These are phyloP conservation scores for Nyctanthes arbortristis DNA, from an alignment of 257 asterid genomes.

Conservation along the genomic window DNA sequence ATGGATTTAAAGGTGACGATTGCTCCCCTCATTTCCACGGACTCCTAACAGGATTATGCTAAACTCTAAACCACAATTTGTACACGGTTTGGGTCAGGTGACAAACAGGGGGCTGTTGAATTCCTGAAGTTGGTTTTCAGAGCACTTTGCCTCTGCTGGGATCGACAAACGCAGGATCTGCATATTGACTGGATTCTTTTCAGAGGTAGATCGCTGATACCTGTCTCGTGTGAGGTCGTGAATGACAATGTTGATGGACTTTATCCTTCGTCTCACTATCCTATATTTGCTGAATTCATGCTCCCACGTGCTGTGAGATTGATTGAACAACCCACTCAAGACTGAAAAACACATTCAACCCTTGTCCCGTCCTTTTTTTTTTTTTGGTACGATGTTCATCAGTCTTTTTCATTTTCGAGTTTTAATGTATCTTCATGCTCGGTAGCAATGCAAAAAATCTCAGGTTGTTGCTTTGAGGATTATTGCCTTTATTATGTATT, in stretches of 20 bases:
- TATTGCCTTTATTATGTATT: not conserved
- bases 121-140: constrained; percentile 79
- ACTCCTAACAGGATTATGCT: not conserved
- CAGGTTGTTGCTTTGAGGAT: not conserved
- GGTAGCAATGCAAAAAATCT: not conserved
- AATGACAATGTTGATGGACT: constrained; percentile 87
- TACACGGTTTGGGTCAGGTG: constrained; percentile 46
- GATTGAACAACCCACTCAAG: constrained; percentile 58
- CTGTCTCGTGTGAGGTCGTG: constrained; percentile 87
- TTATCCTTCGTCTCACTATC: constrained; percentile 91
- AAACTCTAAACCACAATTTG: not conserved
- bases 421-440: not conserved
- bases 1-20: constrained; percentile 86
- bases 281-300: constrained; percentile 80
- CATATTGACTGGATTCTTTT: constrained; percentile 96
- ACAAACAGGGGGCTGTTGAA: constrained; percentile 86
- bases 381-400: not conserved
- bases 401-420: not conserved
- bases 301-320: constrained; percentile 85
- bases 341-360: constrained; percentile 26
- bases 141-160: constrained; percentile 99
- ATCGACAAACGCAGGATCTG: constrained; percentile 96
- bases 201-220: constrained; percentile 81
- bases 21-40: not conserved
- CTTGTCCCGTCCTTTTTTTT: not conserved